A percentile compares a stretch with the other conserved stretches of the same genome.
phyloP scores from a whole-genome alignment of 495 filamentous ascomycete species.

The Mytilinidion resinicola region DNA sequence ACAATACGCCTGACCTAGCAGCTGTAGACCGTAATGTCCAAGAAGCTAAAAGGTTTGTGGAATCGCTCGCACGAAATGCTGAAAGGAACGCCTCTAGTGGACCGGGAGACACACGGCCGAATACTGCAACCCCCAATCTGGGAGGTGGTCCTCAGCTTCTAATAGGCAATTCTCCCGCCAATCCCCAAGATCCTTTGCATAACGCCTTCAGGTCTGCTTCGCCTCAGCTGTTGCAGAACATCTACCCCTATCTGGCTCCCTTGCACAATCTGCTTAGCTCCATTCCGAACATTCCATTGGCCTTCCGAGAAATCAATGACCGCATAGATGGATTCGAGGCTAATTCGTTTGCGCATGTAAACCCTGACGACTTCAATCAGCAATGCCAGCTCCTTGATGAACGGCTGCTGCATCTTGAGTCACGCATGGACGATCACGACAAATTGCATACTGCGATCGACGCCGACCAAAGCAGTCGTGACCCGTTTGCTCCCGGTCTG shows the following conservation, averaged over 20 bases:
- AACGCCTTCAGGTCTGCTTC: constrained; percentile 15
- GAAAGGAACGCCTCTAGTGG: not conserved
- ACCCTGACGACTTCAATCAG: constrained; percentile 54
- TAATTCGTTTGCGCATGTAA: constrained; percentile 50
- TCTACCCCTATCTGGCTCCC: constrained; percentile 23
- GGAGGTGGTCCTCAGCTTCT: not conserved
- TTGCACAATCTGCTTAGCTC: constrained; percentile 29
- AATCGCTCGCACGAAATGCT: constrained; percentile 2
- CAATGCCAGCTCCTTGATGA: constrained; percentile 52
- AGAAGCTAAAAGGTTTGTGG: constrained; percentile 21
- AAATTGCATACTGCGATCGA: constrained; percentile 42
- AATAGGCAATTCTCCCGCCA: constrained; percentile 7
- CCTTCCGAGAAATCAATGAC: constrained; percentile 45
- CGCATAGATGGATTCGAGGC: constrained; percentile 57
- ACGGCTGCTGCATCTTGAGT: constrained; percentile 55
- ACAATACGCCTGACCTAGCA: constrained; percentile 36
- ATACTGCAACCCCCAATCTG: constrained; percentile 3
- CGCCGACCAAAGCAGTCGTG: constrained; percentile 29
- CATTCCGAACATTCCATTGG: constrained; percentile 28
- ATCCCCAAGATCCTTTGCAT: constrained; percentile 14
- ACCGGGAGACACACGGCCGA: constrained; percentile 5
- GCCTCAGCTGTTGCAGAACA: constrained; percentile 17
- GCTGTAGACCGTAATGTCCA: constrained; percentile 22
- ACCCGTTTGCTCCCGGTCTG: constrained; percentile 2
- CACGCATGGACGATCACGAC: constrained; percentile 55